Conservation (phyloP, 148 eudicot species). For the Camellia lanceoleosa region DNA sequence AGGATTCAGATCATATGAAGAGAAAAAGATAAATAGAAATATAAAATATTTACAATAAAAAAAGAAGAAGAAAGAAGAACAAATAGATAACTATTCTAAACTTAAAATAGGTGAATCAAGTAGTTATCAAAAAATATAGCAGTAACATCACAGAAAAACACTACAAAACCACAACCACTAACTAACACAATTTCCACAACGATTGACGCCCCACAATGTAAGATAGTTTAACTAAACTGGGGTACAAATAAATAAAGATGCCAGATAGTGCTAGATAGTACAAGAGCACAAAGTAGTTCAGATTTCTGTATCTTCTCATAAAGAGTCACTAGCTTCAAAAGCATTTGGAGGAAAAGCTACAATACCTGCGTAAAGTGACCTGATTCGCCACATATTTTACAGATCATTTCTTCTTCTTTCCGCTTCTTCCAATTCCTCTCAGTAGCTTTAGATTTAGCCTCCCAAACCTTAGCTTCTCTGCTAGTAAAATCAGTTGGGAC, state of each 20-base stretch:
- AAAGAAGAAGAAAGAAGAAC: too few relatives aligned
- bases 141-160: not conserved
- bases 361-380: slow-evolving; percentile 93
- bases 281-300: not conserved
- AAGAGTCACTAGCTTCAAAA: not conserved
- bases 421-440: slow-evolving; percentile 97
- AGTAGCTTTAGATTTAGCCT: slow-evolving; percentile 97
- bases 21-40: not conserved
- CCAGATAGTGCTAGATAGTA: not conserved
- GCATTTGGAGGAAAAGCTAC: not conserved
- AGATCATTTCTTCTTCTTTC: slow-evolving; percentile 94
- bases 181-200: not conserved
- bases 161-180: not conserved
- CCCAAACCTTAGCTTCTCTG: slow-evolving; percentile 96
- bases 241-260: not conserved
- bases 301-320: not conserved
- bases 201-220: not conserved
- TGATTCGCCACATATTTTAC: slow-evolving; percentile 94
- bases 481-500: slow-evolving; percentile 97
- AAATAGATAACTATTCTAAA: too few relatives aligned
- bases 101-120: too few relatives aligned
- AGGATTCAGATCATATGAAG: not conserved
- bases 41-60: too few relatives aligned
- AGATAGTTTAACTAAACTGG: not conserved
- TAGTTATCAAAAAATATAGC: not conserved